Base-by-base conservation (phyloP, 2,329 filamentous ascomycete species). In the Aspergillus novofumigatus region DNA sequence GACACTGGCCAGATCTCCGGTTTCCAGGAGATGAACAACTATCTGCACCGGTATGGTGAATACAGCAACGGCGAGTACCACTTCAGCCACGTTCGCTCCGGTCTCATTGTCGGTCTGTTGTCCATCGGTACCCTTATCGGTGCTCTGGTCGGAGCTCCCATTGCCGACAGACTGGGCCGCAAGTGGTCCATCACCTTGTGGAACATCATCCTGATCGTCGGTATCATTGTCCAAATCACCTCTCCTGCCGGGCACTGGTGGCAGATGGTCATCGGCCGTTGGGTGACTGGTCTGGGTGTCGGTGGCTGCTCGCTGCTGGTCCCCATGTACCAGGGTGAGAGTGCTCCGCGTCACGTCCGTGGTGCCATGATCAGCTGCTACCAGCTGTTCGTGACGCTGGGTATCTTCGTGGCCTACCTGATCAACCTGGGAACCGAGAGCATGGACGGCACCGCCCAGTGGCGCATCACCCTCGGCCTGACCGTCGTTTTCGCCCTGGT, bases 401-500 rank as follows among this genome's bases (percentile, higher is more conserved):
- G 77, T 3, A 79, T 79, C 51, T 75, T 79, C 55, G 63, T 78
- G 6, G 76, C 77, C 21, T 71, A 77, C 47, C 76, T 75, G 54
- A 77, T 80, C 67, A 79, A 79, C 59, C 80, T 69, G 50, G 77
- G 77, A 25, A 78, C 76, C 1, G 73, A 76, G 51, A n/a, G n/a
- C 4, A 61, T 60, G 7, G 21, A 52, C 1, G 53, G 64, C 53
- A 85, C 69, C 74, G 67, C 64, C 3, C 77, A 76, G 3, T 80
- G 78, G 78, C 68, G 78, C 4, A 77, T 80, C 25, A 73, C 77
- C 0, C 82, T 85, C 74, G 83, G 82, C 1, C 70, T 86, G 28
- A 82, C 80, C 3, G 84, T 83, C 65, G 71, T 84, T 57, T 85
- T 80, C 77, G 79, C 82, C 1, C 66, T 77, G 3, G 76, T 84